A percentile compares a stretch with the other conserved stretches of the same genome.
Conservation (phyloP, 1,139 yeast genomes). For the Yamadazyma spencermartinsiae region DNA sequence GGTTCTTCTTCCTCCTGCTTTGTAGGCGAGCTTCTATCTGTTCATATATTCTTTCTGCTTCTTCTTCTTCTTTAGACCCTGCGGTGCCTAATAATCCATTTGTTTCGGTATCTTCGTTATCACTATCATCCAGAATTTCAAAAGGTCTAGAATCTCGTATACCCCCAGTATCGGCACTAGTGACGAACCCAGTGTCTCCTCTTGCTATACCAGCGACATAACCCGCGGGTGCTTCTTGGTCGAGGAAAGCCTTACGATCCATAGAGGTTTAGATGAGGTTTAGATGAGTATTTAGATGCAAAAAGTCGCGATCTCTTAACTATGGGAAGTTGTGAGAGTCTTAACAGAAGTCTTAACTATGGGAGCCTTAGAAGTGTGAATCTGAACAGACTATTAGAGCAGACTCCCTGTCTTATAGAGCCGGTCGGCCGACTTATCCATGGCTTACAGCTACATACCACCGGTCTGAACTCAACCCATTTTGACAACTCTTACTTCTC, state of each 20-base stretch:
- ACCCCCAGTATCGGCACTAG: slow-evolving; percentile 74
- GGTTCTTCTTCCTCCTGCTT: slow-evolving; percentile 3
- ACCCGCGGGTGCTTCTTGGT: slow-evolving; percentile 86
- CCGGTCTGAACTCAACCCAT: no score
- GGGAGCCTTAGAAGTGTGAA: no score
- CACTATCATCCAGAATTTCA: slow-evolving; percentile 33
- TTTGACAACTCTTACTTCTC: no score
- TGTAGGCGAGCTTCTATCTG: slow-evolving; percentile 55
- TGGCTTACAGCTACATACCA: no score
- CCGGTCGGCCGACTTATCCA: no score
- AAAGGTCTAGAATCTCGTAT: slow-evolving; percentile 24
- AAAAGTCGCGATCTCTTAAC: no score
- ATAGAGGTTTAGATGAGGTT: no score
- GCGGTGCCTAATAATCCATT: slow-evolving; percentile 33
- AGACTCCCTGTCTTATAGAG: no score
- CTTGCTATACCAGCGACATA: slow-evolving; percentile 92
- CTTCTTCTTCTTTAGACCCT: slow-evolving; percentile 61
- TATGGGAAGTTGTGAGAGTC: no score
- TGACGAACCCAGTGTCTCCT: slow-evolving; percentile 92
- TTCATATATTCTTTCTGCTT: slow-evolving; percentile 72
- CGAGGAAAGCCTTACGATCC: slow-evolving; percentile 67
- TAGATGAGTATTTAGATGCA: no score
- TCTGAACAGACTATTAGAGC: no score
- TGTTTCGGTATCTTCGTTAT: slow-evolving; percentile 24
- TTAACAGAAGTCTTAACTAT: no score